Conservation (phyloP, 2,329 filamentous ascomycete species). For the Trichophyton schoenleinii region DNA sequence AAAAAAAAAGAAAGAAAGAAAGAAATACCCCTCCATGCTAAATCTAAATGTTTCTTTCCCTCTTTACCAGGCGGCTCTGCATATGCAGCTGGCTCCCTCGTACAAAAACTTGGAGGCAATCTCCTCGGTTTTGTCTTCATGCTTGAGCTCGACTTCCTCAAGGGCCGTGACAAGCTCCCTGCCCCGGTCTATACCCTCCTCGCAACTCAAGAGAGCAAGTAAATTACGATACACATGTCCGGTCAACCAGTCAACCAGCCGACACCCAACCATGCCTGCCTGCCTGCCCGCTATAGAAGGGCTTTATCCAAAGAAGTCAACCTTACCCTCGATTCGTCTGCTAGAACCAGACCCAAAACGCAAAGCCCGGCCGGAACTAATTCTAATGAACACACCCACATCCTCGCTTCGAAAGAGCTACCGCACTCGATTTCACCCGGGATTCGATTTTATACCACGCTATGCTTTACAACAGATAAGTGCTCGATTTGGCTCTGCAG, state of each 20-base stretch:
- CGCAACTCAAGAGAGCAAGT: constrained; percentile 28
- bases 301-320: background rate
- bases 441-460: background rate
- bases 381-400: background rate
- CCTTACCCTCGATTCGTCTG: background rate
- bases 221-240: background rate
- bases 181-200: constrained; percentile 75
- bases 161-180: constrained; percentile 79
- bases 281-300: background rate
- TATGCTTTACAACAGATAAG: background rate
- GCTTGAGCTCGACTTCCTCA: constrained; percentile 85
- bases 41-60: background rate
- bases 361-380: background rate
- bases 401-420: background rate
- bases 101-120: constrained; percentile 72
- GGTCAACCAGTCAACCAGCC: no score
- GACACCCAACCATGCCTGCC: background rate
- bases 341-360: background rate
- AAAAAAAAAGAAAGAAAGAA: background rate
- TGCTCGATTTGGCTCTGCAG: background rate
- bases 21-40: constrained; percentile 4
- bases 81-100: constrained; percentile 71
- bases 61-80: constrained; percentile 66
- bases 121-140: constrained; percentile 88
- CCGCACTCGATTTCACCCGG: background rate